Percentiles rank a stretch among this genome's conserved stretches.
These are phyloP conservation scores for Tagetes erecta DNA, from an alignment of 129 eudicot species.

Conservation along the genomic window DNA sequence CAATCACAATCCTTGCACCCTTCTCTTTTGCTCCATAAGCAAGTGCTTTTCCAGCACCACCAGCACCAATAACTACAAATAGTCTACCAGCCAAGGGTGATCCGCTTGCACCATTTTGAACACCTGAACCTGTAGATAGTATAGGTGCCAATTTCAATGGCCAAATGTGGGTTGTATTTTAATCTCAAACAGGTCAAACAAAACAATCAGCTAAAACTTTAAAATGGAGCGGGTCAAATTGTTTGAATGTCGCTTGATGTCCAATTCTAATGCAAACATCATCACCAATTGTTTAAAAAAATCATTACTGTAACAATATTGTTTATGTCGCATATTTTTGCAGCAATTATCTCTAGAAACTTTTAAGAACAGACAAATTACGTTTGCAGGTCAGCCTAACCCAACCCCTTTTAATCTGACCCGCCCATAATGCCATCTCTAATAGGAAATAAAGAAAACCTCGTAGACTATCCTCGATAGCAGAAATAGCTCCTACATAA, in stretches of 20 bases:
- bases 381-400: slow-evolving; percentile 4
- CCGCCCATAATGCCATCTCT: slow-evolving; percentile 6
- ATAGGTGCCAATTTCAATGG: not conserved
- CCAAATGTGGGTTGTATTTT: not conserved
- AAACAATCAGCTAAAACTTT: not conserved
- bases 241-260: not conserved
- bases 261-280: not conserved
- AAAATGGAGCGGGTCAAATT: not conserved
- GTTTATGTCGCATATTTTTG: not conserved
- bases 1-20: slow-evolving; percentile 94
- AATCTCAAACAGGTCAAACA: slow-evolving; percentile 4
- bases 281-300: not conserved
- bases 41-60: slow-evolving; percentile 97
- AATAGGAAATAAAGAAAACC: slow-evolving; percentile 48
- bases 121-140: slow-evolving; percentile 44
- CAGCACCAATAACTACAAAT: slow-evolving; percentile 94
- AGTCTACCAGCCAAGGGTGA: slow-evolving; percentile 86
- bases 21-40: slow-evolving; percentile 96
- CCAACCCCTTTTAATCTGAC: not conserved
- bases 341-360: not conserved
- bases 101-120: slow-evolving; percentile 32
- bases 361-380: not conserved
- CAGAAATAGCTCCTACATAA: slow-evolving; percentile 90
- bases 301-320: not conserved
- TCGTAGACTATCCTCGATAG: slow-evolving; percentile 81